Base-by-base conservation (phyloP, 2,329 filamentous ascomycete species). In the Geosmithia morbida region DNA sequence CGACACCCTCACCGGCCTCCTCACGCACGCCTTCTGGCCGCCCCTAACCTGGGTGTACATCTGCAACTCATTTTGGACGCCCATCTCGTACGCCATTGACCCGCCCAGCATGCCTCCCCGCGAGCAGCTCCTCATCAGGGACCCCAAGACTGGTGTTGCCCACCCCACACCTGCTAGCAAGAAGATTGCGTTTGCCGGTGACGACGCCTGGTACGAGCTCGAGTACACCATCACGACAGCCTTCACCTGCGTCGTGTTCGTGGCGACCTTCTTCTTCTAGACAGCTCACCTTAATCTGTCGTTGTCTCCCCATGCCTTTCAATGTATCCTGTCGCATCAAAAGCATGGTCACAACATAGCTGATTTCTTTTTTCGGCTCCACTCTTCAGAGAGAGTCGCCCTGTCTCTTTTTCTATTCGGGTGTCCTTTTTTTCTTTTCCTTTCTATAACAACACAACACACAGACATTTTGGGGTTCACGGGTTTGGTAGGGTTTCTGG, bases 21-120 rank as follows among this genome's bases (percentile, higher is more conserved):
- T 81, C 41, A 79, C 75, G 0, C 75, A 80, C 56, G 75, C 74
- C 13, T 75, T 74, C 61, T 81, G 77, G 77, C 76, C 76, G 6
- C 77, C 77, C 0, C 54, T 79, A 42, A 72, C 74, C 0, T 79
- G 76, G 61, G 54, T 78, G 42, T 72, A 74, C 55, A 67, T 74
- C 44, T 70, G 69, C 63, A 70, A 64, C 46, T 72, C 72, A 1
- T 61, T 76, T 22, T 79, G 74, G 73, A 75, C 69, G 0, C 79
- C 79, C 0, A 66, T 83, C 43, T 65, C 66, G 1, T 83, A 83
- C 55, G 74, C 76, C 20, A 72, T 81, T 47, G 72, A 73, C 52
- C 79, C 79, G 1, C 79, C 79, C 0, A 61, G 56, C 2, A 70
- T 78, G 63, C 74, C 76, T 0, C 71, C 77, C 30, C 69, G 78